phyloP scores from a whole-genome alignment of 257 asterid species.

The Solanum piurae region DNA sequence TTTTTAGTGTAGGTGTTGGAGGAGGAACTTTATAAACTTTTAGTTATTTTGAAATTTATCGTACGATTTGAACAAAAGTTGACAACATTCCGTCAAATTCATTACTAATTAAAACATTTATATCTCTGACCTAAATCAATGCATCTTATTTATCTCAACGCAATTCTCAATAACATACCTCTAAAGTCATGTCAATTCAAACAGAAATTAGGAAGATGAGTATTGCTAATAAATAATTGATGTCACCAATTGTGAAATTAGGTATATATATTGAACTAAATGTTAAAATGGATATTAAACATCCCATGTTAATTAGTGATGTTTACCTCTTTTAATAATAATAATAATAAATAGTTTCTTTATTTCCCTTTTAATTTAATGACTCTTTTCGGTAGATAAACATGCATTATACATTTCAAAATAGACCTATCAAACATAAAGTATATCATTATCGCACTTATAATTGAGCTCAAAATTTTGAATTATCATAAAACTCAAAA shows the following conservation, averaged over 20 bases:
- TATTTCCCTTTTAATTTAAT: neutral
- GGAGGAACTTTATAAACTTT: neutral
- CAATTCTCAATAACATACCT: too few relatives aligned
- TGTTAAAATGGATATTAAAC: neutral
- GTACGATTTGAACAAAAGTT: neutral
- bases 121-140: neutral
- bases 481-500: neutral
- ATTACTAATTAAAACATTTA: neutral
- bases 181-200: neutral
- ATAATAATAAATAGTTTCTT: neutral
- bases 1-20: neutral
- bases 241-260: neutral
- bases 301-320: neutral
- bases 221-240: neutral
- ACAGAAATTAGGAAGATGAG: neutral
- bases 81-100: rapidly evolving
- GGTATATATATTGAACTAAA: neutral
- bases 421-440: neutral
- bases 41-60: neutral
- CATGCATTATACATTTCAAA: neutral
- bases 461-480: neutral
- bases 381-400: neutral
- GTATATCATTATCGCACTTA: neutral
- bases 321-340: neutral
- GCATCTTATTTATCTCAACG: neutral